Evolutionary conservation across 2,329 filamentous ascomycete species (phyloP).

Genomic region (Venturiaceae sp.): DNA sequence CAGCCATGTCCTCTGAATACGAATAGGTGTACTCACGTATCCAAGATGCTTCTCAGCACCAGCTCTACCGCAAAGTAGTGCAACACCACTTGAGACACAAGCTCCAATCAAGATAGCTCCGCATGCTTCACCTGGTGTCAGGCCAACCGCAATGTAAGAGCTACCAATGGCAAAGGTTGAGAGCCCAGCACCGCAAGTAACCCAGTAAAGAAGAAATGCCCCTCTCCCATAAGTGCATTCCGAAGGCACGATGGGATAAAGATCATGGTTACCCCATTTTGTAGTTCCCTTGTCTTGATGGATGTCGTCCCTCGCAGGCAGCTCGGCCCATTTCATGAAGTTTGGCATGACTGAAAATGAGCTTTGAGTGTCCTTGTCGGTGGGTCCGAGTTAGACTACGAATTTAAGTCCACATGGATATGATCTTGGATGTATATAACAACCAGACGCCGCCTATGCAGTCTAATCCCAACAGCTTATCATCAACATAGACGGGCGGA

Average conservation of each 20-base stretch:
- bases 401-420: background rate
- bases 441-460: background rate
- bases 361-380: background rate
- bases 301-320: background rate
- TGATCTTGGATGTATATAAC: background rate
- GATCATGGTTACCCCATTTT: slow-evolving; percentile 1
- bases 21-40: background rate
- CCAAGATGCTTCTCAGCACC: background rate
- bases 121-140: background rate
- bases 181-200: background rate
- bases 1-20: background rate
- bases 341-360: background rate
- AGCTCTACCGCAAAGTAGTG: background rate
- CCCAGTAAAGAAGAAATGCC: background rate
- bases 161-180: slow-evolving; percentile 1
- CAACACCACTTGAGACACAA: background rate
- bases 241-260: background rate
- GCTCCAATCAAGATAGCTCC: background rate
- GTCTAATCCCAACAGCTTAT: background rate
- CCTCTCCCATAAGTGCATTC: background rate
- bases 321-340: background rate
- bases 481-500: background rate
- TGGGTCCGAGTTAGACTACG: background rate
- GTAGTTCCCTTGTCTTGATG: background rate
- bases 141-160: slow-evolving; percentile 1